Evolutionary conservation across 2,329 filamentous ascomycete genomes (phyloP).

Genomic region (Cercospora zeina): DNA sequence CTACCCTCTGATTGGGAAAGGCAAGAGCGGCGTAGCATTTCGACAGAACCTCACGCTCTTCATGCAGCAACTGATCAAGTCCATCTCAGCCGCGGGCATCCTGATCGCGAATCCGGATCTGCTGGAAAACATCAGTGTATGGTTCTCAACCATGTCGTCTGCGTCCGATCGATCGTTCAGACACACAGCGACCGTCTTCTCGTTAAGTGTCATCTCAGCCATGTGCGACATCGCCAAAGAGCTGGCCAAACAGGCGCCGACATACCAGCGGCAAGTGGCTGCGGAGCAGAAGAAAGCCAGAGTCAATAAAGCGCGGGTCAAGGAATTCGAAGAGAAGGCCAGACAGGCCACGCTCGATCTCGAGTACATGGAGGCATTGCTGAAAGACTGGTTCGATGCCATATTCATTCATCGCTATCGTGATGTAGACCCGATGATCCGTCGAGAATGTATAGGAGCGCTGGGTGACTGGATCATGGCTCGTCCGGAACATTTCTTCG

Average conservation of each 20-base stretch:
- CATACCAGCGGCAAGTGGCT: slow-evolving; percentile 75
- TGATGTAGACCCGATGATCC: slow-evolving; percentile 85
- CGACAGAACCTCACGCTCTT: slow-evolving; percentile 75
- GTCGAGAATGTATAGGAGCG: slow-evolving; percentile 82
- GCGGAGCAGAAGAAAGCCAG: slow-evolving; percentile 70
- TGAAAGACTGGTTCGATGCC: slow-evolving; percentile 86
- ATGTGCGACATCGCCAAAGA: slow-evolving; percentile 72
- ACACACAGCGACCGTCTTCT: slow-evolving; percentile 86
- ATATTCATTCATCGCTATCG: slow-evolving; percentile 95
- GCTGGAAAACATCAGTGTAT: slow-evolving; percentile 84
- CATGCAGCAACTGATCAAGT: slow-evolving; percentile 72
- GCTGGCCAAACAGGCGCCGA: slow-evolving; percentile 70
- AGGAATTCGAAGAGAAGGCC: slow-evolving; percentile 70
- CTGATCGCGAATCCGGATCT: slow-evolving; percentile 75
- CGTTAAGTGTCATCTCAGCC: slow-evolving; percentile 74
- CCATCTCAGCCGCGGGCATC: slow-evolving; percentile 77
- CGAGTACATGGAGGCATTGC: slow-evolving; percentile 66
- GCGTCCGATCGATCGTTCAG: slow-evolving; percentile 84
- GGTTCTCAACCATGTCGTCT: slow-evolving; percentile 89
- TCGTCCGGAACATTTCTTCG: slow-evolving; percentile 84
- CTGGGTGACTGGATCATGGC: slow-evolving; percentile 85
- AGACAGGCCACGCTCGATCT: slow-evolving; percentile 69
- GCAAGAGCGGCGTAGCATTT: slow-evolving; percentile 72
- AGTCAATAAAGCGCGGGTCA: slow-evolving; percentile 75
- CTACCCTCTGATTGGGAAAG: slow-evolving; percentile 84